Evolutionary conservation across 176 grass and related monocot species (phyloP).

Genomic region (Panicum miliaceum): DNA sequence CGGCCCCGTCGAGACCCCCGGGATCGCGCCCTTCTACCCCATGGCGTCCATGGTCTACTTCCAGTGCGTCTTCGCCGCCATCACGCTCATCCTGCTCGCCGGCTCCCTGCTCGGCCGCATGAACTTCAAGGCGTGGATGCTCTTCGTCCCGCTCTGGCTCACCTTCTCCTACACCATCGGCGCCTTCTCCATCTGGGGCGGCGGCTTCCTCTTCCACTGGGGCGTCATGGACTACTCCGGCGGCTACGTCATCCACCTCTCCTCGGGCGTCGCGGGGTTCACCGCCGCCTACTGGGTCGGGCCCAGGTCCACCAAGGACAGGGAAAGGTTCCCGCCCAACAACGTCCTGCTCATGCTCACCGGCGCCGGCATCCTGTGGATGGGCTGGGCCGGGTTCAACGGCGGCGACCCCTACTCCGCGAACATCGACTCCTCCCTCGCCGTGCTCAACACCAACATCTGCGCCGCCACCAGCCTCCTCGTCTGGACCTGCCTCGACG

Average conservation of each 20-base stretch:
- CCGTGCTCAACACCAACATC: conserved; percentile 93
- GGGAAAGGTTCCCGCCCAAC: conserved; percentile 91
- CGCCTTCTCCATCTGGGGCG: conserved; percentile 92
- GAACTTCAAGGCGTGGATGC: conserved; percentile 92
- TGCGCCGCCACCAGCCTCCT: conserved; percentile 84
- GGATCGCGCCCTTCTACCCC: conserved; percentile 56
- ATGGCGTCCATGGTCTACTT: conserved; percentile 97
- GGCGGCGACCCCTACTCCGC: conserved; percentile 89
- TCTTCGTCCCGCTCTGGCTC: conserved; percentile 95
- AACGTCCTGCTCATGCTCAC: conserved; percentile 89
- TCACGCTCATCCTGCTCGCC: conserved; percentile 84
- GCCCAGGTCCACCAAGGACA: conserved; percentile 84
- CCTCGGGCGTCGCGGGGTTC: conserved; percentile 83
- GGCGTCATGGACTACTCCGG: conserved; percentile 96
- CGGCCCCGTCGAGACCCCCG: neutral
- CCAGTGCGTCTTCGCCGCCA: conserved; percentile 96
- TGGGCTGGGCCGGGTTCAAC: conserved; percentile 97
- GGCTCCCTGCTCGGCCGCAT: conserved; percentile 88
- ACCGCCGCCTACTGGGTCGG: conserved; percentile 93
- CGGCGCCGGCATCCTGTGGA: conserved; percentile 88
- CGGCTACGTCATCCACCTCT: conserved; percentile 94
- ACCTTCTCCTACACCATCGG: conserved; percentile 96
- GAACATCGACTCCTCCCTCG: conserved; percentile 79
- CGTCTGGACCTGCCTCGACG: conserved; percentile 91
- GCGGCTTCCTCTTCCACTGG: conserved; percentile 96